Base-by-base conservation (phyloP, 768 basidiomycete species). In the Lyophyllum decastes region DNA sequence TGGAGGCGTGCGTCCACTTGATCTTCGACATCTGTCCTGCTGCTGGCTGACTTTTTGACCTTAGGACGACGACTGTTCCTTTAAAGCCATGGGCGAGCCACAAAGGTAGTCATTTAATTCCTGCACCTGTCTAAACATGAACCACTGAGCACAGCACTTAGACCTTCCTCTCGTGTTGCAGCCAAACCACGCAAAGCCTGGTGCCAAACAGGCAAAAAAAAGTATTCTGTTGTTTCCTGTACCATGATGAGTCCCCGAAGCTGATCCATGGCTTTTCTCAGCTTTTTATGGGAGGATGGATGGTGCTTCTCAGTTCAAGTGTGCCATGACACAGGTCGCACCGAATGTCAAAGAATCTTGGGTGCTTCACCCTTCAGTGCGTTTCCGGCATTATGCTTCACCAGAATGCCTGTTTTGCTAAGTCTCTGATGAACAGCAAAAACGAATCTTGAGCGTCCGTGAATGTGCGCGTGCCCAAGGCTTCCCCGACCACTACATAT, bases 391-490 rank as follows among this genome's bases (percentile, higher is more conserved):
- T 10, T 27, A n/a, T 16, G 2, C 24, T 24, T 54, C 25, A 21
- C 44, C 53, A 43, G 11, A 14, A 10, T 19, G 8, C n/a, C 35
- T 35, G 19, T 44, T 19, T 5, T 14, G 5, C 10, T 14, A 4
- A 38, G 14, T 38, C 16, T n/a, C 35, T 38, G 6, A 38, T 12
- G 6, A 12, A 48, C 63, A 92, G 86, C 88, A 92, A 87, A 84
- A 84, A 61, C 82, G 91, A 7, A 80, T 89, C 24, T 65, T 90
- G 40, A 86, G 78, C 3, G 81, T 90, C 14, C 76, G 82, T 30
- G 90, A 92, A 64, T 82, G 79, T 44, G 89, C 90, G 17, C 80
- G 91, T 22, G 83, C 86, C 0, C 91, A 93, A 72, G 91, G 91
- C 0, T 92, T 93, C 62, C 88, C 89, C 0, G 91, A 93, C 59